These are phyloP conservation scores for Mycena filopes DNA, from an alignment of 768 basidiomycete species.

Conservation along the genomic window DNA sequence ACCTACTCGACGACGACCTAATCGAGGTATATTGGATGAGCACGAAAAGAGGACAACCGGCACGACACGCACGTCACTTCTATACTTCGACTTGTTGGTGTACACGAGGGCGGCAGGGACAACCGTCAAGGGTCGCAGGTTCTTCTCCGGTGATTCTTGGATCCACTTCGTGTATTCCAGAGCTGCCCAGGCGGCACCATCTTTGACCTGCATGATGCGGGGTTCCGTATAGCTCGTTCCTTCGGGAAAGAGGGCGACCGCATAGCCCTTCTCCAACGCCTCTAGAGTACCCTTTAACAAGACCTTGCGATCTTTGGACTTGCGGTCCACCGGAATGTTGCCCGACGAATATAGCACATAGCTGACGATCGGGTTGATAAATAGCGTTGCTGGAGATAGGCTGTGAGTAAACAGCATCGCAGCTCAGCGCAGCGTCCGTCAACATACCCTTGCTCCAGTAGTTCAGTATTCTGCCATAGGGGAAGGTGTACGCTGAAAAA, in stretches of 20 bases:
- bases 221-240: slow-evolving; percentile 95
- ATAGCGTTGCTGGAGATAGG: slow-evolving; percentile 69
- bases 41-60: slow-evolving; percentile 34
- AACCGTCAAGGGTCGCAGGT: slow-evolving; percentile 64
- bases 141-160: slow-evolving; percentile 61
- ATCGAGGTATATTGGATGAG: slow-evolving; percentile 14
- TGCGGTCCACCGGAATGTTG: slow-evolving; percentile 98
- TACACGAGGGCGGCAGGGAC: slow-evolving; percentile 93
- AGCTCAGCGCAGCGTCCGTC: not conserved
- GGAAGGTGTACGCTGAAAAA: slow-evolving; percentile 78
- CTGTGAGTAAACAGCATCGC: slow-evolving; percentile 2
- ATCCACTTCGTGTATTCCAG: slow-evolving; percentile 91
- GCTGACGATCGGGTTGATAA: slow-evolving; percentile 77
- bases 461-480: slow-evolving; percentile 83
- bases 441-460: slow-evolving; percentile 91
- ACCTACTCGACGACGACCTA: slow-evolving; percentile 82
- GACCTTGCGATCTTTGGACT: slow-evolving; percentile 89
- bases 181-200: slow-evolving; percentile 95
- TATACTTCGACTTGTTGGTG: slow-evolving; percentile 95
- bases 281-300: slow-evolving; percentile 93
- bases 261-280: slow-evolving; percentile 79
- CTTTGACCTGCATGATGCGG: slow-evolving; percentile 90
- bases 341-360: slow-evolving; percentile 88
- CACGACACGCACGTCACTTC: slow-evolving; percentile 77
- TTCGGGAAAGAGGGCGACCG: slow-evolving; percentile 94